phyloP scores from a whole-genome alignment of 73 alveolate genomes.

The Symbiodinium natans region DNA sequence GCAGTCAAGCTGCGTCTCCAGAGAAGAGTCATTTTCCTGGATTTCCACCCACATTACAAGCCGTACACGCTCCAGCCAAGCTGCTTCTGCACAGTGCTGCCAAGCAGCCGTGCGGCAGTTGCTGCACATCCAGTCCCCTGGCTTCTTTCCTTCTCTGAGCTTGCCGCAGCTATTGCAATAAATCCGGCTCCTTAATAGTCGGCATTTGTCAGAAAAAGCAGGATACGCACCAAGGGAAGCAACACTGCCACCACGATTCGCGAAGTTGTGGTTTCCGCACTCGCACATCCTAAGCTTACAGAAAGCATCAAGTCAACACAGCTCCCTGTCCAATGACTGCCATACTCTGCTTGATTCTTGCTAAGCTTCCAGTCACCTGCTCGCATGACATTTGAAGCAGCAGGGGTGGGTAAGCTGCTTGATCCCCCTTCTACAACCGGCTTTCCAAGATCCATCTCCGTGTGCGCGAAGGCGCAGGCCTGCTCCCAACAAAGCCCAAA shows the following conservation, averaged over 20 bases:
- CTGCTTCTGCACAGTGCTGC: background rate
- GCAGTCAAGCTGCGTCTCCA: background rate
- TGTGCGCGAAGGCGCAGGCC: background rate
- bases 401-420: background rate
- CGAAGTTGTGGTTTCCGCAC: slow-evolving; percentile 11
- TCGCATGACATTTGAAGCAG: background rate
- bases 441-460: background rate
- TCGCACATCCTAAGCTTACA: background rate
- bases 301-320: background rate
- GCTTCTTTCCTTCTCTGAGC: background rate
- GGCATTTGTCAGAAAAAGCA: background rate
- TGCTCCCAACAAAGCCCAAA: background rate
- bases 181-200: background rate
- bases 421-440: background rate
- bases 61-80: background rate
- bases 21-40: background rate
- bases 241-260: slow-evolving; percentile 1
- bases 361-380: background rate
- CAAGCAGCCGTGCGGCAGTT: background rate
- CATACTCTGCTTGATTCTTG: background rate
- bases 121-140: slow-evolving; percentile 20
- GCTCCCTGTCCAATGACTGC: too few species aligned
- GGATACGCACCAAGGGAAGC: too few species aligned
- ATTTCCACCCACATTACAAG: background rate
- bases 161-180: slow-evolving; percentile 16